Percentiles rank a stretch among this genome's conserved stretches.
phyloP scores from a whole-genome alignment of 495 filamentous ascomycete species.

The Hyaloscypha bicolor region DNA sequence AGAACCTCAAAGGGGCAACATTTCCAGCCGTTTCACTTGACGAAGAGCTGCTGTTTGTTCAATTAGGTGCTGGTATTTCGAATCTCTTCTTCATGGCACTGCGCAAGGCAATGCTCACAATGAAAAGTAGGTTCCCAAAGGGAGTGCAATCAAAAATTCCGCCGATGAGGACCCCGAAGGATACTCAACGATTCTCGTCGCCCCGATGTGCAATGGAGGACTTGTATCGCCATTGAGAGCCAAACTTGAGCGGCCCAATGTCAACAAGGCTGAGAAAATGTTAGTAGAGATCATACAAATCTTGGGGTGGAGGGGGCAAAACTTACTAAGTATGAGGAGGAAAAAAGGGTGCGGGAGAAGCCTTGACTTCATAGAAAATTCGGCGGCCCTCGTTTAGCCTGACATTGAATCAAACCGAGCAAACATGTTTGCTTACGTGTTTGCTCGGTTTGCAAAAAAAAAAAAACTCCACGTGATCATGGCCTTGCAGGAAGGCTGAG shows the following conservation, averaged over 20 bases:
- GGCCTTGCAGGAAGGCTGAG: too few species aligned
- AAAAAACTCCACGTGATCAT: too few species aligned
- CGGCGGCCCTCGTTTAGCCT: background rate
- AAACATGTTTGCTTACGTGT: constrained; percentile 8
- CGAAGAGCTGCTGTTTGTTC: too few species aligned
- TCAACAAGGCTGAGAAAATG: constrained; percentile 24
- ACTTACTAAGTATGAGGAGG: constrained; percentile 30
- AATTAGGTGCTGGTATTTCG: background rate
- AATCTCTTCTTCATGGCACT: constrained; percentile 51
- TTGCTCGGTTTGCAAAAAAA: constrained; percentile 17
- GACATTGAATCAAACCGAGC: background rate
- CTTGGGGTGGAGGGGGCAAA: background rate
- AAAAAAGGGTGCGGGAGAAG: background rate
- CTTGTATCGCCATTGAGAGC: constrained; percentile 45
- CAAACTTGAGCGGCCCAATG: constrained; percentile 26
- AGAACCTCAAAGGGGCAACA: background rate
- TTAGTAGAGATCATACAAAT: background rate
- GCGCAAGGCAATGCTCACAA: constrained; percentile 50
- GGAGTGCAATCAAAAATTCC: constrained; percentile 67
- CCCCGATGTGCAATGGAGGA: constrained; percentile 80
- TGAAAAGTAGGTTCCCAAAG: constrained; percentile 46
- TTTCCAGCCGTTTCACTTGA: background rate
- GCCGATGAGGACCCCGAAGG: constrained; percentile 69
- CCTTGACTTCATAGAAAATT: constrained; percentile 7
- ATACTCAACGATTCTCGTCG: constrained; percentile 65